Percentiles rank a stretch among this genome's conserved stretches.
These are phyloP conservation scores for Phytophthora capsici DNA, from an alignment of 352 stramenopile genomes.

Conservation along the genomic window DNA sequence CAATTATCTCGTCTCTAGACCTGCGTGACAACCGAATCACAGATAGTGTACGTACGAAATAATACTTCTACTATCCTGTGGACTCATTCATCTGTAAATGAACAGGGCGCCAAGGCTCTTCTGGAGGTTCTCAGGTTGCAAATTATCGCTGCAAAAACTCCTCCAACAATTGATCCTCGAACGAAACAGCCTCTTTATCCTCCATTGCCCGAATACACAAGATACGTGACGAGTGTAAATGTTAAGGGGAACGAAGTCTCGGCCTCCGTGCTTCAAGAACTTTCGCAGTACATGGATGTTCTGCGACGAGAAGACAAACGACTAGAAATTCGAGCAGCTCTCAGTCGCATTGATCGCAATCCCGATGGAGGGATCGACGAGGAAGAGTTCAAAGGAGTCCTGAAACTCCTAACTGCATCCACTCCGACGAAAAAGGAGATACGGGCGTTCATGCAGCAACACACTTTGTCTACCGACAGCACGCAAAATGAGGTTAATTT, in stretches of 20 bases:
- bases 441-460: conserved; percentile 65
- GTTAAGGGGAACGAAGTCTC: conserved; percentile 86
- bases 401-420: conserved; percentile 75
- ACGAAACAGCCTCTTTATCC: conserved; percentile 59
- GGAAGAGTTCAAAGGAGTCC: conserved; percentile 77
- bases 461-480: conserved; percentile 51
- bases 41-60: conserved; percentile 56
- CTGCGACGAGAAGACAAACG: conserved; percentile 79
- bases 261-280: conserved; percentile 55
- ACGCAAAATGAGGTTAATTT: conserved; percentile 63
- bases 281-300: conserved; percentile 80
- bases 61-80: neutral
- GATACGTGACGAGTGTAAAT: conserved; percentile 77
- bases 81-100: neutral
- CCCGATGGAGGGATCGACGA: conserved; percentile 64
- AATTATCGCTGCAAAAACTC: conserved; percentile 76
- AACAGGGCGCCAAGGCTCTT: conserved; percentile 70
- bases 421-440: conserved; percentile 85
- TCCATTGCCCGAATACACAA: conserved; percentile 59
- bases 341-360: conserved; percentile 80
- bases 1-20: conserved; percentile 78
- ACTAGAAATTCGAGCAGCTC: conserved; percentile 73
- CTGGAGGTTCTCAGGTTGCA: conserved; percentile 82
- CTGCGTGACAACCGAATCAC: conserved; percentile 83
- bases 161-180: conserved; percentile 50